Conservation (phyloP, 106 monocot genomes). For the Hemerocallis citrina region DNA sequence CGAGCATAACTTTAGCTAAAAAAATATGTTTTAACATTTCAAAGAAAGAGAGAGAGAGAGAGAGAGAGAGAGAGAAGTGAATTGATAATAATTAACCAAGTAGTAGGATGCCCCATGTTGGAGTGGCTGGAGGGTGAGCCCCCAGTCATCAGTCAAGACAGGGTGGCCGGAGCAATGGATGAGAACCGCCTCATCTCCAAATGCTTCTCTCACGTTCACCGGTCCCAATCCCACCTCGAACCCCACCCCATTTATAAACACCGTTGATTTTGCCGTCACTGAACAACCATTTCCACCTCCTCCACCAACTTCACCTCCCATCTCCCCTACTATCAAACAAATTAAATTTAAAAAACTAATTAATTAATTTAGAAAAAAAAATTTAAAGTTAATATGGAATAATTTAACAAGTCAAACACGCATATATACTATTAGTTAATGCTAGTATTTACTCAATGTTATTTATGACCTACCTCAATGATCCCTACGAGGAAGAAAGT, state of each 20-base stretch:
- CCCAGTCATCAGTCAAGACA: conserved; percentile 67
- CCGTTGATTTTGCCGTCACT: conserved; percentile 29
- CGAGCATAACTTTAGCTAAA: too few relatives aligned
- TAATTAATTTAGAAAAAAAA: too few relatives aligned
- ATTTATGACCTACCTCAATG: too few relatives aligned
- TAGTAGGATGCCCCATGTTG: conserved; percentile 89
- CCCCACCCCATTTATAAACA: conserved; percentile 69
- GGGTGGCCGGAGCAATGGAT: conserved; percentile 67
- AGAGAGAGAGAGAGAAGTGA: too few relatives aligned
- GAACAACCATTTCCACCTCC: too few relatives aligned
- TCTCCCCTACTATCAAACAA: neutral
- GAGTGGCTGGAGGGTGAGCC: conserved; percentile 73
- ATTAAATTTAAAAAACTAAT: too few relatives aligned
- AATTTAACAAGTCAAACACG: too few relatives aligned
- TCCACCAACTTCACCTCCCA: conserved; percentile 3
- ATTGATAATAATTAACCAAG: conserved; percentile 29
- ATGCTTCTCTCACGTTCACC: conserved; percentile 55
- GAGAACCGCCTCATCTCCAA: conserved; percentile 70
- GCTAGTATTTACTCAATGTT: too few relatives aligned
- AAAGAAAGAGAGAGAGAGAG: too few relatives aligned
- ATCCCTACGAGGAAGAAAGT: conserved; percentile 5
- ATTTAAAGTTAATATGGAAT: too few relatives aligned
- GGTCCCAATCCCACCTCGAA: conserved; percentile 43
- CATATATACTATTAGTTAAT: too few relatives aligned
- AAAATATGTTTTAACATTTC: too few relatives aligned